phyloP scores from a whole-genome alignment of 163 green algal species.

The Prototheca stagnorum region DNA sequence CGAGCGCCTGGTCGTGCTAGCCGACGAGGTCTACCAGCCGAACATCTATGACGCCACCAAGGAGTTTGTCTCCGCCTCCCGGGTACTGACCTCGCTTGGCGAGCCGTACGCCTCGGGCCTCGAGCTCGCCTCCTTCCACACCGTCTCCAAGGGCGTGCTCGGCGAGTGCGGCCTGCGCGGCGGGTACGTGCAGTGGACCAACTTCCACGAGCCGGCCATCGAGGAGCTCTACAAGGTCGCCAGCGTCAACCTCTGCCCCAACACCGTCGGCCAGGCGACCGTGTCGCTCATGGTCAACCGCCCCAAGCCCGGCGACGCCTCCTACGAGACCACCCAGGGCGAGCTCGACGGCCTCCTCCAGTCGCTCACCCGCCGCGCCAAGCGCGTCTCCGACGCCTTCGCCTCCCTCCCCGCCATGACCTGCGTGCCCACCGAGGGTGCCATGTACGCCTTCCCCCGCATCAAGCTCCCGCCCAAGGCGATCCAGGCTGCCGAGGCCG shows the following conservation, averaged over 20 bases:
- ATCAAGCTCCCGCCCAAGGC: constrained; percentile 63
- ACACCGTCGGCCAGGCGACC: constrained; percentile 64
- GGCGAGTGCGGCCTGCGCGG: constrained; percentile 79
- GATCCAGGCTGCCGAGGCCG: constrained; percentile 57
- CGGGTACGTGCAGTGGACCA: constrained; percentile 82
- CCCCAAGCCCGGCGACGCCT: constrained; percentile 36
- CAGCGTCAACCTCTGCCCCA: constrained; percentile 77
- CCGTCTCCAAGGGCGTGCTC: constrained; percentile 59
- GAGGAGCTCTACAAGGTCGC: constrained; percentile 83
- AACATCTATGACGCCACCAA: constrained; percentile 57
- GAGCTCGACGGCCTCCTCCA: constrained; percentile 41
- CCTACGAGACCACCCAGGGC: constrained; percentile 39
- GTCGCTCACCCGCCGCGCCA: constrained; percentile 43
- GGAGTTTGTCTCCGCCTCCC: constrained; percentile 61
- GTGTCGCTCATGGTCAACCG: constrained; percentile 71
- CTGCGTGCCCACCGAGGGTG: constrained; percentile 86
- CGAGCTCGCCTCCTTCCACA: constrained; percentile 84
- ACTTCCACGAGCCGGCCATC: constrained; percentile 57
- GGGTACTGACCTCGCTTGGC: constrained; percentile 39
- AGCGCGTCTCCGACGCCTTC: constrained; percentile 80
- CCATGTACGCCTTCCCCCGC: constrained; percentile 76
- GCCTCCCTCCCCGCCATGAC: constrained; percentile 77
- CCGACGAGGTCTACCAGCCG: constrained; percentile 88
- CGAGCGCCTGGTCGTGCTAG: constrained; percentile 67
- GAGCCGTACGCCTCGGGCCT: constrained; percentile 16